A percentile compares a stretch with the other conserved stretches of the same genome.
phyloP scores from a whole-genome alignment of 139 green algal genomes.

The Bryopsis sp. region DNA sequence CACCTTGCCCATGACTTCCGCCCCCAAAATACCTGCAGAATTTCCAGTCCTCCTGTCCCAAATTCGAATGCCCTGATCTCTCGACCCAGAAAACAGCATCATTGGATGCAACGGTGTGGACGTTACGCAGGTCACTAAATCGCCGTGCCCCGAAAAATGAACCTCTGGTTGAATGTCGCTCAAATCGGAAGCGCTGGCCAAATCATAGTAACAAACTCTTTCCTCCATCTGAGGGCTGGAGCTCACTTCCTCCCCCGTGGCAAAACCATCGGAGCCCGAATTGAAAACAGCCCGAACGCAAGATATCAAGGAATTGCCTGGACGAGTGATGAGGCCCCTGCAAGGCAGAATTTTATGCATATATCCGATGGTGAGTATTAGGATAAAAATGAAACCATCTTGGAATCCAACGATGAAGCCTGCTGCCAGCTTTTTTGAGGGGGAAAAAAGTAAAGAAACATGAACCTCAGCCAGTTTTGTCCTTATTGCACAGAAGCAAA shows the following conservation, averaged over 20 bases:
- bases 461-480: no score
- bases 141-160: constrained; percentile 21
- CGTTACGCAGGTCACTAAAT: constrained; percentile 37
- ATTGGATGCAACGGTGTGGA: constrained; percentile 24
- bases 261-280: constrained; percentile 20
- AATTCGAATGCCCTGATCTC: constrained; percentile 33
- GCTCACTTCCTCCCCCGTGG: constrained; percentile 17
- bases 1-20: constrained; percentile 1
- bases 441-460: no score
- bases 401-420: no score
- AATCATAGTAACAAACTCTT: constrained; percentile 24
- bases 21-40: constrained; percentile 22
- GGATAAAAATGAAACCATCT: no score
- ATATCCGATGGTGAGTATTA: constrained; percentile 1
- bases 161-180: constrained; percentile 4
- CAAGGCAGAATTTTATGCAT: background rate
- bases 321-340: background rate
- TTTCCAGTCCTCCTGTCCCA: constrained; percentile 37
- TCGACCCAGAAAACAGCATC: constrained; percentile 38
- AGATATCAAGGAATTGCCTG: background rate
- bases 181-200: background rate
- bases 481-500: no score
- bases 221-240: background rate
- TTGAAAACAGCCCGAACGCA: constrained; percentile 14
- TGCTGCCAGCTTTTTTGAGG: no score